A percentile compares a stretch with the other conserved stretches of the same genome.
Conservation (phyloP, 352 stramenopile species). For the Globisporangium carolinianum region DNA sequence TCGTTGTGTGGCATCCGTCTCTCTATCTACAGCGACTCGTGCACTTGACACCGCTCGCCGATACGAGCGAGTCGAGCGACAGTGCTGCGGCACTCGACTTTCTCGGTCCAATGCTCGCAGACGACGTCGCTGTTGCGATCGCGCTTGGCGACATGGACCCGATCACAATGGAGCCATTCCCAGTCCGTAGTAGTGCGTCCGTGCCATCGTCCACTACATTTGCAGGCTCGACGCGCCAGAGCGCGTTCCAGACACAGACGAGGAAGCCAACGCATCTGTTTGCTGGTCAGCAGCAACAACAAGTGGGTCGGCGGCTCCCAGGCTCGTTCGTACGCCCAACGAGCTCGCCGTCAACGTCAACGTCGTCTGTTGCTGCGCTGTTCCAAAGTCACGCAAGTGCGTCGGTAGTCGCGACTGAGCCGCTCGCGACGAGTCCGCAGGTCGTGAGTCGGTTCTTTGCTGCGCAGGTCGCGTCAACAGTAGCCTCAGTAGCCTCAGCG, state of each 20-base stretch:
- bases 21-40: slow-evolving; percentile 38
- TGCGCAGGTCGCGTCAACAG: slow-evolving; percentile 10
- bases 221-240: background rate
- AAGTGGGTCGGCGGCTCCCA: slow-evolving; percentile 1
- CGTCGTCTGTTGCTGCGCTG: background rate
- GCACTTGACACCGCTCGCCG: slow-evolving; percentile 46
- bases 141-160: slow-evolving; percentile 72
- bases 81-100: slow-evolving; percentile 44
- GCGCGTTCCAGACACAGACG: background rate
- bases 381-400: background rate
- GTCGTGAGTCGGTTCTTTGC: slow-evolving; percentile 17
- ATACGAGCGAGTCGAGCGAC: slow-evolving; percentile 9
- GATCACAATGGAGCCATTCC: slow-evolving; percentile 48
- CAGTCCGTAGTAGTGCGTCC: background rate
- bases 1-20: background rate
- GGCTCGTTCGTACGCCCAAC: slow-evolving; percentile 1
- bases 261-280: background rate
- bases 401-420: background rate
- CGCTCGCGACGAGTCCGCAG: slow-evolving; percentile 1
- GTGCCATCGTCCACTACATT: background rate
- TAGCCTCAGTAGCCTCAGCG: slow-evolving; percentile 22
- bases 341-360: background rate
- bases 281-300: background rate
- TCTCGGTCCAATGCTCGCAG: slow-evolving; percentile 43
- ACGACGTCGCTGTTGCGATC: slow-evolving; percentile 40